phyloP scores from a whole-genome alignment of 179 eudicot species.

The Amaranthus tricolor region DNA sequence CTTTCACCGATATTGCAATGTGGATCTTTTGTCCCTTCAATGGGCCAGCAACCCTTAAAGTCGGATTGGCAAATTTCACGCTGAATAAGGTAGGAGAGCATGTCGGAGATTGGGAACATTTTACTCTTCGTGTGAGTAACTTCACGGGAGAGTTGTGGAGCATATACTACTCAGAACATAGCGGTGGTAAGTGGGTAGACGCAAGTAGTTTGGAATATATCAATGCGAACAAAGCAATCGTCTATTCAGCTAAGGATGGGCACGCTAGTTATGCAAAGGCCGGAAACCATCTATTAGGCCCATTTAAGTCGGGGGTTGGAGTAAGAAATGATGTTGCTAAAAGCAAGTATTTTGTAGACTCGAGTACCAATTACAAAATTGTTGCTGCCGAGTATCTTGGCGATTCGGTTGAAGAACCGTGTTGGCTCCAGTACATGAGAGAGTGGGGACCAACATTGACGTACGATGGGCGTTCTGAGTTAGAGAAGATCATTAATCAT shows the following conservation, averaged over 20 bases:
- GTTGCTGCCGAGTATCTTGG: constrained; percentile 67
- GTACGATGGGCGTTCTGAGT: constrained; percentile 37
- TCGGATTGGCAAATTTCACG: constrained; percentile 40
- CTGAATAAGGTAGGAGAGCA: constrained; percentile 72
- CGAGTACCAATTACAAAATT: constrained; percentile 43
- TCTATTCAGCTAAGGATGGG: constrained; percentile 58
- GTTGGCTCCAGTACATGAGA: constrained; percentile 64
- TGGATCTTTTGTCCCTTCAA: constrained; percentile 97
- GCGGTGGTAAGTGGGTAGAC: constrained; percentile 62
- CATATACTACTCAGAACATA: constrained; percentile 71
- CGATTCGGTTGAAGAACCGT: constrained; percentile 37
- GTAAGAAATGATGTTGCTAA: constrained; percentile 59
- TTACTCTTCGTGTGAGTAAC: constrained; percentile 78
- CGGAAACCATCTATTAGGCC: constrained; percentile 55
- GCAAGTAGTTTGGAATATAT: constrained; percentile 54
- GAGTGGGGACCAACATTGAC: constrained; percentile 56
- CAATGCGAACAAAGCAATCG: constrained; percentile 54
- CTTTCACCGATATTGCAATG: constrained; percentile 70
- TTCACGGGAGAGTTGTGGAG: constrained; percentile 72
- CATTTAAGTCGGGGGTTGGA: constrained; percentile 51
- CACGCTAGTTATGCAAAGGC: constrained; percentile 63
- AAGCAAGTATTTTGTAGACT: constrained; percentile 51
- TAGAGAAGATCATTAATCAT: constrained; percentile 40
- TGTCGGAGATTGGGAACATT: constrained; percentile 92
- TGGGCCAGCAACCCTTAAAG: constrained; percentile 71